These are phyloP conservation scores for Friedmanniomyces endolithicus DNA, from an alignment of 495 filamentous ascomycete species.

Conservation along the genomic window DNA sequence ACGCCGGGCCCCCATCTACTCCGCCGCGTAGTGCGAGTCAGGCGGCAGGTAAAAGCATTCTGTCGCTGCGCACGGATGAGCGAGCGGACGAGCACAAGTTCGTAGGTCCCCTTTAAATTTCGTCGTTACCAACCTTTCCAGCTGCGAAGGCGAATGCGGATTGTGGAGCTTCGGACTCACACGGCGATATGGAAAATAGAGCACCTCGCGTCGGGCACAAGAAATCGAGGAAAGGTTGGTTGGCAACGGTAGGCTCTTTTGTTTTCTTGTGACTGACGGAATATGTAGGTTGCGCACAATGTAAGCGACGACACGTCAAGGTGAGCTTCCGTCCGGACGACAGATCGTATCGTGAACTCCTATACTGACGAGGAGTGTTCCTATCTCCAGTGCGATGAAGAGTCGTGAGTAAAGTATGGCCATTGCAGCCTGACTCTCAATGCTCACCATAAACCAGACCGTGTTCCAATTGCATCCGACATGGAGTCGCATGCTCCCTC, in stretches of 20 bases:
- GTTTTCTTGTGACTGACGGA: neutral
- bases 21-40: neutral
- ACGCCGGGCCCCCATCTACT: neutral
- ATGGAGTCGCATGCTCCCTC: constrained; percentile 15
- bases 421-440: too few relatives aligned
- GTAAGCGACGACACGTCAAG: constrained; percentile 19
- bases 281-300: constrained; percentile 13
- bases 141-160: constrained; percentile 1
- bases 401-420: neutral
- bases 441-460: neutral
- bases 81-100: constrained; percentile 4
- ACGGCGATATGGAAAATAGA: constrained; percentile 10
- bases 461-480: constrained; percentile 17
- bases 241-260: neutral
- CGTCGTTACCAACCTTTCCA: neutral
- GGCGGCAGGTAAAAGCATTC: neutral
- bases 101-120: constrained; percentile 3
- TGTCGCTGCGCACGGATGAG: neutral
- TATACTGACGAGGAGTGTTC: neutral
- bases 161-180: neutral
- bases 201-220: constrained; percentile 19
- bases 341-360: neutral
- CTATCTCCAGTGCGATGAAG: constrained; percentile 15
- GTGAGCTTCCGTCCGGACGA: neutral
- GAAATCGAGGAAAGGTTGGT: constrained; percentile 16